Evolutionary conservation across 352 stramenopile species (phyloP), one percentile per base, ranked within the genome.

Genomic region (Globisporangium takayamanum): DNA sequence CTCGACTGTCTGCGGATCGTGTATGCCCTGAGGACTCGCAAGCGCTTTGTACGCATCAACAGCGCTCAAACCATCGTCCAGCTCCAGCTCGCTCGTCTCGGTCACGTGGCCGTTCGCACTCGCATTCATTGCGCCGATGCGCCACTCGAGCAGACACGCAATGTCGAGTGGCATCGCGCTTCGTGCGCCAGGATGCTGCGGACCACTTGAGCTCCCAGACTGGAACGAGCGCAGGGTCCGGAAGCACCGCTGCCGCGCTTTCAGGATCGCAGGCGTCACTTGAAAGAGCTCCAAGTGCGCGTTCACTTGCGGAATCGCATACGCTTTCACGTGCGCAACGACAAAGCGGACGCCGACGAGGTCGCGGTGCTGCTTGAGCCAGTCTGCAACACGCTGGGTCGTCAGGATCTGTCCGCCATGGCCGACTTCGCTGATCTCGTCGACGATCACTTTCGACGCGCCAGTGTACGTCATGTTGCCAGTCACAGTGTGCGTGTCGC

Each of bases 391-490:
- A 37, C 68, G 70, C 26, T 50, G 47, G 10, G 77, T 84, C 1
- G 73, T 70, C 54, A 69, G 74, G 50, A 87, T 85, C 63, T 87
- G 68, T 0, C 70, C 74, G 41, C 77, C 77, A 14, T 63, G 60
- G 20, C 77, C 71, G 10, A 84, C 55, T 30, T 87, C 69, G 1
- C 62, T 64, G 16, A 86, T 67, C 52, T 85, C 75, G 50, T 70
- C 74, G 5, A 73, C 75, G 22, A 87, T 73, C n/a, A 85, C 64
- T 42, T 87, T 73, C 8, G 75, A 80, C 22, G 80, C 30, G 6
- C 73, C 75, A 0, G 69, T 84, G 59, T 87, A 85, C 39, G 63
- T 84, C n/a, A 77, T 55, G 48, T 82, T 82, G 22, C 69, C 68
- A 3, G 70, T 85, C 20, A 85, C 69, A 1, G 64, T 63, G 25